Conservation (phyloP, 768 basidiomycete species). For the Calocybe gangraenosa region DNA sequence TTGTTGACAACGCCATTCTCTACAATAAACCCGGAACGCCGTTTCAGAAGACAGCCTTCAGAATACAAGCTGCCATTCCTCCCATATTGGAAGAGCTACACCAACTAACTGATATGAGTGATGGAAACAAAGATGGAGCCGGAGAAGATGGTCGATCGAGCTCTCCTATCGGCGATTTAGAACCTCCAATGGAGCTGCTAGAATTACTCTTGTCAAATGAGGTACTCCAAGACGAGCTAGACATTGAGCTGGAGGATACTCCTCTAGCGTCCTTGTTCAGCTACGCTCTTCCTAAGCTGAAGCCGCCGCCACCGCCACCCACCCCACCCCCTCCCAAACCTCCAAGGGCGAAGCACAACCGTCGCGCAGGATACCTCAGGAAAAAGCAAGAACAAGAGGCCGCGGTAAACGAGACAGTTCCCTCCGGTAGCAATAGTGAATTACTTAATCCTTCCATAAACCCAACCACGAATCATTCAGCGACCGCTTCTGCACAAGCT, state of each 20-base stretch:
- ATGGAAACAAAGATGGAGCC: not conserved
- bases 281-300: constrained; percentile 60
- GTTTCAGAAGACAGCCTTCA: constrained; percentile 65
- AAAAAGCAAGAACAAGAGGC: constrained; percentile 16
- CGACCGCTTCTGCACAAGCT: no score
- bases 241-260: constrained; percentile 47
- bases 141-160: not conserved
- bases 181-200: constrained; percentile 58
- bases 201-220: constrained; percentile 52
- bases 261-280: constrained; percentile 66
- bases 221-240: constrained; percentile 46
- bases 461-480: no score
- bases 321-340: constrained; percentile 34
- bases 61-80: constrained; percentile 43
- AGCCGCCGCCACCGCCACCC: constrained; percentile 57
- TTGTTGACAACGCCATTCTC: constrained; percentile 77
- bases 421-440: no score
- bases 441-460: no score
- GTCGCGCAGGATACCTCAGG: constrained; percentile 37
- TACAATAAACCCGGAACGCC: constrained; percentile 80
- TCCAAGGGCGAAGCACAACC: constrained; percentile 33
- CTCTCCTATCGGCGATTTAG: constrained; percentile 63
- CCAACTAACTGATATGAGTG: not conserved
- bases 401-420: constrained; percentile 8
- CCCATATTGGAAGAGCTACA: constrained; percentile 43